Conservation (phyloP, 2,329 filamentous ascomycete genomes). For the Sphaceloma murrayae region DNA sequence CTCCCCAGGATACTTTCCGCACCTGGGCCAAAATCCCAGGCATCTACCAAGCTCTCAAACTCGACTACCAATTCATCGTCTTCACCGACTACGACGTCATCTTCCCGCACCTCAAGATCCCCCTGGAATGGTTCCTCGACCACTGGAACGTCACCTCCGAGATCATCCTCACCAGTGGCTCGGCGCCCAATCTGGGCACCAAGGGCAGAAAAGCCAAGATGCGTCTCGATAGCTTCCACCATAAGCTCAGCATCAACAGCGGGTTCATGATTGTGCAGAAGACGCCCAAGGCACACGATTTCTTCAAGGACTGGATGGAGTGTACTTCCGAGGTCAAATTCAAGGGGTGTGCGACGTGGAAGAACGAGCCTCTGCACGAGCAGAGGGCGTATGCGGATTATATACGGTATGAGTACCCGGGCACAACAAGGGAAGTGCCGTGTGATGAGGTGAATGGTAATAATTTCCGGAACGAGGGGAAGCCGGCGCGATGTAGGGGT, state of each 20-base stretch:
- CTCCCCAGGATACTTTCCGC: constrained; percentile 34
- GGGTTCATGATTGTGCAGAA: constrained; percentile 38
- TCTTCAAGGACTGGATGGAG: constrained; percentile 28
- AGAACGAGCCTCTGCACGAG: constrained; percentile 26
- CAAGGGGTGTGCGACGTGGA: constrained; percentile 27
- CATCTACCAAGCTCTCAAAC: constrained; percentile 25
- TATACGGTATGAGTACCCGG: constrained; percentile 29
- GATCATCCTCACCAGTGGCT: constrained; percentile 32
- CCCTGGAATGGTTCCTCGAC: constrained; percentile 42
- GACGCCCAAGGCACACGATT: constrained; percentile 26
- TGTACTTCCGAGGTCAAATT: constrained; percentile 29
- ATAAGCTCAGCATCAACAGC: constrained; percentile 32
- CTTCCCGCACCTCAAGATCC: constrained; percentile 36
- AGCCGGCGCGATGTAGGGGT: too few species aligned
- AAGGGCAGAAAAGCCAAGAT: constrained; percentile 29
- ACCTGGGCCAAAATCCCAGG: constrained; percentile 40
- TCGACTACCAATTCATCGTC: constrained; percentile 36
- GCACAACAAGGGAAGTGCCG: constrained; percentile 30
- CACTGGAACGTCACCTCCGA: constrained; percentile 36
- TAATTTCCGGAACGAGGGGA: too few species aligned
- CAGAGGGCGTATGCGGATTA: constrained; percentile 30
- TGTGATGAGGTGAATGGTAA: constrained; percentile 33
- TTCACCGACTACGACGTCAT: constrained; percentile 40
- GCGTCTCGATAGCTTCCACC: constrained; percentile 33
- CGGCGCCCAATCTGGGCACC: constrained; percentile 32